Evolutionary conservation across 2,329 filamentous ascomycete genomes (phyloP).

Genomic region (Fusarium albidum): DNA sequence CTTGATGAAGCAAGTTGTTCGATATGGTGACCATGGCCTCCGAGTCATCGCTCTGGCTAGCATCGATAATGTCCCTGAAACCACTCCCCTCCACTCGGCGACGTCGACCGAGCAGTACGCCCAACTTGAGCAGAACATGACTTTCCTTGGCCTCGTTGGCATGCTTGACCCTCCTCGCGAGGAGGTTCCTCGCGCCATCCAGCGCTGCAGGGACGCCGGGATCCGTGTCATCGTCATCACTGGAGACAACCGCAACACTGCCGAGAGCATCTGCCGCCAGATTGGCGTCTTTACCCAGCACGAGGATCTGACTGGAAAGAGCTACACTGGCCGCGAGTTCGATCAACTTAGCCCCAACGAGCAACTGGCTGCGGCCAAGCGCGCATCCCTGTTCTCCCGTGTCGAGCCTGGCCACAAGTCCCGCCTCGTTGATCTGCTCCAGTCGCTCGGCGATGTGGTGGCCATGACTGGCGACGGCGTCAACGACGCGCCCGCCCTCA

Average conservation of each 20-base stretch:
- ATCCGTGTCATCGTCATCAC: constrained; percentile 98
- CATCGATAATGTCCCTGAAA: constrained; percentile 76
- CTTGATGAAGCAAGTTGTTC: constrained; percentile 80
- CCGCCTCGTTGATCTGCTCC: constrained; percentile 95
- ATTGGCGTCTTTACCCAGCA: constrained; percentile 89
- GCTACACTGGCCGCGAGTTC: constrained; percentile 94
- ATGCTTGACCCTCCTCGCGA: constrained; percentile 97
- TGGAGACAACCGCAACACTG: constrained; percentile 96
- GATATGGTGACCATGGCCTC: constrained; percentile 91
- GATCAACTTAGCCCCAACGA: constrained; percentile 82
- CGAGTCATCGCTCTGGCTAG: constrained; percentile 94
- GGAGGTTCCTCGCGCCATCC: constrained; percentile 86
- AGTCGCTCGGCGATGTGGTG: constrained; percentile 91
- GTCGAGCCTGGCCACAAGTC: constrained; percentile 97
- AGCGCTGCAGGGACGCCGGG: constrained; percentile 89
- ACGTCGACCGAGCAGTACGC: constrained; percentile 86
- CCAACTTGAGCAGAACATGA: constrained; percentile 92
- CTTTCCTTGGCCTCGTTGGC: constrained; percentile 88
- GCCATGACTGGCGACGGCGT: constrained; percentile 99
- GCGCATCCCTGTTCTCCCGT: constrained; percentile 91
- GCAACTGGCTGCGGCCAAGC: constrained; percentile 84
- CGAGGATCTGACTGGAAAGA: constrained; percentile 90
- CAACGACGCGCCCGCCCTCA: constrained; percentile 96
- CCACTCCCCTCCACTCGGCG: constrained; percentile 75
- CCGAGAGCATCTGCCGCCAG: constrained; percentile 95